phyloP scores from a whole-genome alignment of 169 alveolate genomes.

The Toxoplasma gondii region DNA sequence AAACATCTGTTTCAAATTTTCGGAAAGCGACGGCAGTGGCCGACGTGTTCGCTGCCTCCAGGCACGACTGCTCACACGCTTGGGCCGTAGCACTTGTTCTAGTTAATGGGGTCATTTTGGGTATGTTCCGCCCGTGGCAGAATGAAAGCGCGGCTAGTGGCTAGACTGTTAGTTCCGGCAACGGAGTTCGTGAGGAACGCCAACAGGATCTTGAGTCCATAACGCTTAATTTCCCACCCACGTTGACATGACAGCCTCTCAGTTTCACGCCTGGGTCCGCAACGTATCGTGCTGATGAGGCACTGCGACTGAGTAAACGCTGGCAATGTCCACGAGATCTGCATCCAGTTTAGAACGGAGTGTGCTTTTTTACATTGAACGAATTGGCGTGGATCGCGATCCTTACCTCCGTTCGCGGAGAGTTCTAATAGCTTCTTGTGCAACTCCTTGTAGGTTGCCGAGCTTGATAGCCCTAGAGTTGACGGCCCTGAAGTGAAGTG shows the following conservation, averaged over 20 bases:
- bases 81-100: no score
- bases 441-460: conserved; percentile 43
- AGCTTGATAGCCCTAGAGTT: background rate
- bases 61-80: no score
- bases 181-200: background rate
- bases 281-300: conserved; percentile 44
- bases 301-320: conserved; percentile 34
- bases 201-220: background rate
- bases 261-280: conserved; percentile 20
- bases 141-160: no score
- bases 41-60: no score
- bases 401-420: conserved; percentile 35
- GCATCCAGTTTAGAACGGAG: background rate
- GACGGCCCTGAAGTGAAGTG: background rate
- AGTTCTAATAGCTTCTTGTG: background rate
- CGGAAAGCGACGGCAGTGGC: no score
- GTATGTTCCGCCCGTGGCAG: no score
- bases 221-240: no score
- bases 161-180: no score
- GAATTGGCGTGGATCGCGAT: no score
- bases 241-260: no score
- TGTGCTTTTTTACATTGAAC: background rate
- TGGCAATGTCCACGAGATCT: conserved; percentile 51
- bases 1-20: no score
- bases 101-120: no score